Base-by-base conservation (phyloP, 2,329 filamentous ascomycete genomes). In the Pseudogymnoascus sp. region DNA sequence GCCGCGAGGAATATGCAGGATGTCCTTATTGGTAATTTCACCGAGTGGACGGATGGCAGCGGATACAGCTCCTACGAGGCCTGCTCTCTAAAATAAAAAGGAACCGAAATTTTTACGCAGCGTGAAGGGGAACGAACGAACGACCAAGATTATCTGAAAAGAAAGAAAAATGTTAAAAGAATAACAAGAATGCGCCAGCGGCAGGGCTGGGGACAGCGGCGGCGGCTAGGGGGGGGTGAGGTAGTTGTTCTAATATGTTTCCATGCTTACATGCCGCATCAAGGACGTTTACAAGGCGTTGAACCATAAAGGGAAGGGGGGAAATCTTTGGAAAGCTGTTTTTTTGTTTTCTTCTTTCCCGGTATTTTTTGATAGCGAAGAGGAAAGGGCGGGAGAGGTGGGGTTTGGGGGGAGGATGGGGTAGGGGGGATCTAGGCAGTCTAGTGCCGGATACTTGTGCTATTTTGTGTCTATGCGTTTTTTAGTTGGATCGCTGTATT, bases 1-100 rank as follows among this genome's bases (percentile, higher is more conserved):
- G 71, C 73, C 4, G 74, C 75, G 57, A 67, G 70, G 34, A 67
- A 70, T 7, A 71, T 75, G 36, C 73, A 75, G 51, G 68, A 68
- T 0, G 34, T 47, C 1, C 61, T 71, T 31, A 65, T 77, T 26
- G 62, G 67, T 1, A 66, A 67, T n/a, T 61, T 76, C 47, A 74
- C 73, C 2, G 66, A 70, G 47, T 74, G 72, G 72, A 61, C 59
- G 1, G 59, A 61, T 5, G 59, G 59, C 4, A 61, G 59, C 14
- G 59, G 59, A 23, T 61, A 61, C 10, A 61, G 59, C 59, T 39
- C 36, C 39, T 61, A 39, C n/a, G 59, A 61, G 14, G 59, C 39
- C 5, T 61, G 59, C 26, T 18, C 51, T 6, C 47, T 18, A 29
- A 31, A 57, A 57, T 21, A n/a, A n/a, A n/a, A 8, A 26, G 2